Percentiles rank a stretch among this genome's conserved stretches.
phyloP scores from a whole-genome alignment of 1,139 yeast genomes.

The Protomyces lactucae-debilis region DNA sequence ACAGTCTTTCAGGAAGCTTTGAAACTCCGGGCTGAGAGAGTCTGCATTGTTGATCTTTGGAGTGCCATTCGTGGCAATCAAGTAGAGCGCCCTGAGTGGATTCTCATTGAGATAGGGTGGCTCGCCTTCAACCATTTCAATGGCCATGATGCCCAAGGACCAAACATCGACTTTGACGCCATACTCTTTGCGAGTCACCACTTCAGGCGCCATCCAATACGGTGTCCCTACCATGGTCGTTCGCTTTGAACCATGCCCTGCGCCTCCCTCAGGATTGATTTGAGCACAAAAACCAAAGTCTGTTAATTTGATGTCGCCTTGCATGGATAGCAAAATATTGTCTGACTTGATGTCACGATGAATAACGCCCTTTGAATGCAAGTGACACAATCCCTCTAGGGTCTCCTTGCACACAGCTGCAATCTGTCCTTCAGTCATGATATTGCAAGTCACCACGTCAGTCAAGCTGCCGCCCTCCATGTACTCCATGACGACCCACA shows the following conservation, averaged over 20 bases:
- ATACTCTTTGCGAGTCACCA: constrained; percentile 85
- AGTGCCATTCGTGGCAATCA: constrained; percentile 94
- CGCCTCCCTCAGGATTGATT: constrained; percentile 65
- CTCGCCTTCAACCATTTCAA: constrained; percentile 98
- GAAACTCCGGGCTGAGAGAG: constrained; percentile 60
- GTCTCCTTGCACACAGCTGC: constrained; percentile 95
- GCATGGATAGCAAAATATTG: constrained; percentile 72
- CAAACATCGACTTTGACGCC: constrained; percentile 97
- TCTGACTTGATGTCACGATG: constrained; percentile 96
- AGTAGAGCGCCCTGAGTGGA: constrained; percentile 79
- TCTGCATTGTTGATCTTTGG: constrained; percentile 89
- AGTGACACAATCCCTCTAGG: constrained; percentile 70
- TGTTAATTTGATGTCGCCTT: constrained; percentile 82
- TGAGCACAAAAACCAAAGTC: constrained; percentile 87
- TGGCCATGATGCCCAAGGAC: constrained; percentile 96
- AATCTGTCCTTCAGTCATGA: constrained; percentile 95
- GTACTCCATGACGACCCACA: constrained; percentile 97
- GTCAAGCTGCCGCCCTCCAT: constrained; percentile 98
- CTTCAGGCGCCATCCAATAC: constrained; percentile 99
- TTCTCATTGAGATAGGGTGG: constrained; percentile 96
- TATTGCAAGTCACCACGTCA: constrained; percentile 90
- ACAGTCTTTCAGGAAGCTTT: constrained; percentile 69
- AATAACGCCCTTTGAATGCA: constrained; percentile 89
- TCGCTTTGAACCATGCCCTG: constrained; percentile 51
- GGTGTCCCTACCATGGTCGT: constrained; percentile 99